Percentiles rank a stretch among this genome's conserved stretches.
Evolutionary conservation across 129 eudicot genomes (phyloP).

Genomic region (Flaveria robusta): DNA sequence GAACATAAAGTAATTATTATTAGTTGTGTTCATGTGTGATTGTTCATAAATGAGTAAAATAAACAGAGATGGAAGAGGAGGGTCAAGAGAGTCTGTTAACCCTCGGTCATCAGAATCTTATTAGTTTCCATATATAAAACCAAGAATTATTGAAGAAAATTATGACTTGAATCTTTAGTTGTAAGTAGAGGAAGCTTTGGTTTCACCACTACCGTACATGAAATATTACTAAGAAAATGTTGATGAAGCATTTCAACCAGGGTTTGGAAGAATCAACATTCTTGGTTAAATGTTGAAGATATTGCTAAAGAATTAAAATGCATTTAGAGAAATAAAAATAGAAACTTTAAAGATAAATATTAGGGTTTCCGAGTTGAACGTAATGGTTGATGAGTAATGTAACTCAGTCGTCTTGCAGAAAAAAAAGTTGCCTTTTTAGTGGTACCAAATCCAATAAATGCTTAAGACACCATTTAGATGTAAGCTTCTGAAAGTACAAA

Average conservation of each 20-base stretch:
- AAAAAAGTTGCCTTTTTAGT: slow-evolving; percentile 44
- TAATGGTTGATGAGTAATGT: slow-evolving; percentile 29
- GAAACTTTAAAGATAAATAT: slow-evolving; percentile 1
- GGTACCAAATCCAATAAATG: slow-evolving; percentile 26
- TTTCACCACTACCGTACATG: too few species aligned
- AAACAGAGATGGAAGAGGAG: too few species aligned
- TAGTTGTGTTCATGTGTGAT: background rate
- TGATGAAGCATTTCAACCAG: too few species aligned
- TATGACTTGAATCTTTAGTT: too few species aligned
- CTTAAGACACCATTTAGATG: slow-evolving; percentile 39
- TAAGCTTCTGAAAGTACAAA: slow-evolving; percentile 36
- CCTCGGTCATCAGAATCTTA: too few species aligned
- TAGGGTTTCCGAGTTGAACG: slow-evolving; percentile 40
- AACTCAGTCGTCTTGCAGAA: slow-evolving; percentile 21
- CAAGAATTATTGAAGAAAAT: too few species aligned
- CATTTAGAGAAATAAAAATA: background rate
- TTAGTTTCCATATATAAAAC: too few species aligned
- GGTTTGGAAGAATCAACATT: too few species aligned
- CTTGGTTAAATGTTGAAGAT: background rate
- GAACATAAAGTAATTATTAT: background rate
- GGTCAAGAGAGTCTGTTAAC: too few species aligned
- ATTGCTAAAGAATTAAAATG: background rate
- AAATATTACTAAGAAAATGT: too few species aligned
- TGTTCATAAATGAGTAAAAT: too few species aligned
- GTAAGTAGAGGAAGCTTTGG: too few species aligned